Evolutionary conservation across 2,329 filamentous ascomycete species (phyloP).

Genomic region (Periconia macrospinosa): DNA sequence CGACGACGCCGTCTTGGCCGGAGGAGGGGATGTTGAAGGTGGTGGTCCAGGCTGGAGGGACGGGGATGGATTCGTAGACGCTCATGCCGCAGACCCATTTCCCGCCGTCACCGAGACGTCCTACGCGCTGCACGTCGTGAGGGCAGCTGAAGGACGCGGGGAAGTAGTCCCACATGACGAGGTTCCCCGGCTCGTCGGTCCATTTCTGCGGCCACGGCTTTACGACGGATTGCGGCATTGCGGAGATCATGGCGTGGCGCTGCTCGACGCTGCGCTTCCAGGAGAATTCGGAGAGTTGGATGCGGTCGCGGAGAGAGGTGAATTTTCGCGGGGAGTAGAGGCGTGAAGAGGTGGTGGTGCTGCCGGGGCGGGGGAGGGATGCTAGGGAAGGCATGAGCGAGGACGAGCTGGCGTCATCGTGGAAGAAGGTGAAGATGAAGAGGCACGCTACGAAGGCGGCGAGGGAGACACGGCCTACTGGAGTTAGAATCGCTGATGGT

Average conservation of each 20-base stretch:
- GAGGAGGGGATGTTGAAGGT: slow-evolving; percentile 7
- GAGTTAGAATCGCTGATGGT: not conserved
- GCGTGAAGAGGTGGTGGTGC: not conserved
- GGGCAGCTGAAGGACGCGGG: slow-evolving; percentile 37
- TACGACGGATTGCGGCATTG: not conserved
- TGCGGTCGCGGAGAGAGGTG: slow-evolving; percentile 27
- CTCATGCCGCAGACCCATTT: slow-evolving; percentile 42
- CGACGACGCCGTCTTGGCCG: slow-evolving; percentile 26
- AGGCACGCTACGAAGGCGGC: slow-evolving; percentile 24
- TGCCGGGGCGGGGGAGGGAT: slow-evolving; percentile 23
- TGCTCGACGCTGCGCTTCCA: slow-evolving; percentile 33
- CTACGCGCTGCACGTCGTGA: slow-evolving; percentile 36
- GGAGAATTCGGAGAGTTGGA: slow-evolving; percentile 31
- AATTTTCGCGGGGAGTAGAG: slow-evolving; percentile 14
- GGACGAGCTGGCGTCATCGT: slow-evolving; percentile 22
- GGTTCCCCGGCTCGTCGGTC: not conserved
- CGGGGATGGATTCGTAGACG: slow-evolving; percentile 30
- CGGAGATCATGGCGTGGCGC: slow-evolving; percentile 25
- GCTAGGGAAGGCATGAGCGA: slow-evolving; percentile 26
- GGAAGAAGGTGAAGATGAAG: slow-evolving; percentile 28
- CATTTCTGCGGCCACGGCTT: not conserved
- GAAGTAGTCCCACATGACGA: slow-evolving; percentile 36
- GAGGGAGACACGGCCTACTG: slow-evolving; percentile 19
- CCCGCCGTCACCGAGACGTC: slow-evolving; percentile 35
- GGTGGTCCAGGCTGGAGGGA: slow-evolving; percentile 10